Evolutionary conservation across 257 asterid species (phyloP), one percentile per base, ranked within the genome.

Genomic region (Haberlea rhodopensis): DNA sequence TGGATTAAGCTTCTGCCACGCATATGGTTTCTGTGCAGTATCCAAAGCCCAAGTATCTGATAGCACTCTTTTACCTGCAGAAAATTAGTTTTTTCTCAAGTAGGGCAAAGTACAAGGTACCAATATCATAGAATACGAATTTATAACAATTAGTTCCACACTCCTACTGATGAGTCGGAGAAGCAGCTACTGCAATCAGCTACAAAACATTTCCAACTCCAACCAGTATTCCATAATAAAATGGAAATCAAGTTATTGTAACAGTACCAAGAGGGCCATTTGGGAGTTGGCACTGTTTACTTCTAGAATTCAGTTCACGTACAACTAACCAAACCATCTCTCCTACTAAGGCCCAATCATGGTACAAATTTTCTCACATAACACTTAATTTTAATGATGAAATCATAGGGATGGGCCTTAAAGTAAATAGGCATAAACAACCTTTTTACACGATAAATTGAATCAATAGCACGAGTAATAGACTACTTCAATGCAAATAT

Each of bases 31-130:
- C 73, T 90, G 97, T 71, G 99, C 97, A 66, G 99, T 94, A 72
- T 94, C 99, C 86, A 94, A 85, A 59, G 79, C 96, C 99, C 99
- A 94, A 70, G 96, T 94, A 88, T 94, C 99, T 37, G 99, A 86
- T 57, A 92, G 81, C 73, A 83, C 96, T 84, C 90, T 81, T 80
- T 87, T 89, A 63, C 99, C 99, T 92, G 79, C 65, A 75, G 28
- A 79, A 69, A 45, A 75, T 59, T 22, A 65, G 31, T 66, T 43
- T 29, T 23, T 20, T 29, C 32, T 66, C 19, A 65, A 56, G 54
- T 21, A 77, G 63, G 20, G 9, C 43, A 16, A 60, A 19, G 64
- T n/a, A 66, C 52, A 53, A 68, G 54, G 67, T 65, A 65, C 60
- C 59, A 32, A 53, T 57, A 34, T 34, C 28, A 66, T 54, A 28